Percentiles rank a stretch among this genome's conserved stretches.
These are phyloP conservation scores for Lentinula edodes DNA, from an alignment of 768 basidiomycete genomes.

Conservation along the genomic window DNA sequence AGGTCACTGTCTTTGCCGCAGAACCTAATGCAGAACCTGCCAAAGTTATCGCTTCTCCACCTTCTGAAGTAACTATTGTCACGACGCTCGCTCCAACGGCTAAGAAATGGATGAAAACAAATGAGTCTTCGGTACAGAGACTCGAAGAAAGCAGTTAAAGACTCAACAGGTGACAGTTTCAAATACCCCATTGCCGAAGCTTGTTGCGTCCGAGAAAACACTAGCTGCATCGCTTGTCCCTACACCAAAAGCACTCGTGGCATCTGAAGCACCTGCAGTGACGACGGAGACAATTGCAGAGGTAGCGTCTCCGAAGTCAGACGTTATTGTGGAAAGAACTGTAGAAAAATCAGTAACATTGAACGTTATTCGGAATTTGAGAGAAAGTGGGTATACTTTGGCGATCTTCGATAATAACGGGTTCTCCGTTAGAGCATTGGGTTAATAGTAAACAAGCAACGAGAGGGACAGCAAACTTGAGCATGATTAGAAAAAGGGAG, in stretches of 20 bases:
- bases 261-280: conserved; percentile 16
- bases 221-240: conserved; percentile 1
- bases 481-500: conserved; percentile 26
- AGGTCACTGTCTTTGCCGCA: conserved; percentile 37
- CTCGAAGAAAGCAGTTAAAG: conserved; percentile 9
- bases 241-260: conserved; percentile 9
- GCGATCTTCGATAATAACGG: conserved; percentile 31
- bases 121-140: conserved; percentile 11
- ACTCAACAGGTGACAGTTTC: conserved; percentile 36
- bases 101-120: conserved; percentile 16
- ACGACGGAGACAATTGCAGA: not conserved
- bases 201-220: conserved; percentile 14
- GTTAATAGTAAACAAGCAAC: conserved; percentile 21
- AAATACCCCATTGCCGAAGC: conserved; percentile 25
- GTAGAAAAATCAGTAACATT: not conserved
- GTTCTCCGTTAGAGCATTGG: conserved; percentile 25
- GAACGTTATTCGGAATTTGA: not conserved
- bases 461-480: conserved; percentile 30
- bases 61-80: conserved; percentile 54
- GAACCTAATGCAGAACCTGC: conserved; percentile 39
- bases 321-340: not conserved
- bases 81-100: conserved; percentile 47
- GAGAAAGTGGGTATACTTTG: conserved; percentile 29
- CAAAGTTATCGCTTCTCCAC: conserved; percentile 56
- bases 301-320: conserved; percentile 14